Conservation (phyloP, 441 rosid genomes). For the Flueggea neowawraea region DNA sequence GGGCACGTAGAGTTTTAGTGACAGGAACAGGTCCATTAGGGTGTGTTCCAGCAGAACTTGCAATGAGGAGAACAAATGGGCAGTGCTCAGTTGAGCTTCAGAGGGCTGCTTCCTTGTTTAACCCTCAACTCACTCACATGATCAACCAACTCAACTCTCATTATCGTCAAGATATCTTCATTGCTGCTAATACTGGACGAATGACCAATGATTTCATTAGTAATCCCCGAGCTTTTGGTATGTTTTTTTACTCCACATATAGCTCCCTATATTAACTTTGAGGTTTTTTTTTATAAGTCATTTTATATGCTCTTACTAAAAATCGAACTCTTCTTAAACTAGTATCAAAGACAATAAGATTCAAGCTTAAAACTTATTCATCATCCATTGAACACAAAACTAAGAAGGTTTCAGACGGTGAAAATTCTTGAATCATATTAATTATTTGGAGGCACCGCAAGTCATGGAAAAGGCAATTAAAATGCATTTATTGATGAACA, state of each 20-base stretch:
- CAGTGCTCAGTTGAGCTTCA: constrained; percentile 47
- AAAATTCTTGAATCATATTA: too few species aligned
- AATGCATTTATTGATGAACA: too few species aligned
- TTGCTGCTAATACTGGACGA: constrained; percentile 45
- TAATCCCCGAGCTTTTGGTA: constrained; percentile 49
- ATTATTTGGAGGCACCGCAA: too few species aligned
- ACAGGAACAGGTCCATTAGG: constrained; percentile 84
- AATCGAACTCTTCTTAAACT: too few species aligned
- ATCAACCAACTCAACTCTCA: constrained; percentile 32
- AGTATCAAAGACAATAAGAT: too few species aligned
- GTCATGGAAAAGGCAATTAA: too few species aligned
- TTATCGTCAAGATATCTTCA: constrained; percentile 40
- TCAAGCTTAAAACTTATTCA: too few species aligned
- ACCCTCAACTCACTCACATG: constrained; percentile 57
- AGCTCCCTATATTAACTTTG: too few species aligned
- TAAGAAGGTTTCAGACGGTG: too few species aligned
- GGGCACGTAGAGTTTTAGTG: constrained; percentile 65
- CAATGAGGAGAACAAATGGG: constrained; percentile 38
- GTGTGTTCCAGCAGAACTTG: constrained; percentile 72
- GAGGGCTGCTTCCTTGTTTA: constrained; percentile 50
- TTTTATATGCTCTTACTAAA: too few species aligned
- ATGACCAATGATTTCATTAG: constrained; percentile 47
- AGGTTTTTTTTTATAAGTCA: too few species aligned
- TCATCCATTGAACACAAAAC: too few species aligned
- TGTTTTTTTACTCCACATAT: not conserved